These are phyloP conservation scores for Cutaneotrichosporon spelunceum DNA, from an alignment of 1,284 basidiomycete genomes.

Conservation along the genomic window DNA sequence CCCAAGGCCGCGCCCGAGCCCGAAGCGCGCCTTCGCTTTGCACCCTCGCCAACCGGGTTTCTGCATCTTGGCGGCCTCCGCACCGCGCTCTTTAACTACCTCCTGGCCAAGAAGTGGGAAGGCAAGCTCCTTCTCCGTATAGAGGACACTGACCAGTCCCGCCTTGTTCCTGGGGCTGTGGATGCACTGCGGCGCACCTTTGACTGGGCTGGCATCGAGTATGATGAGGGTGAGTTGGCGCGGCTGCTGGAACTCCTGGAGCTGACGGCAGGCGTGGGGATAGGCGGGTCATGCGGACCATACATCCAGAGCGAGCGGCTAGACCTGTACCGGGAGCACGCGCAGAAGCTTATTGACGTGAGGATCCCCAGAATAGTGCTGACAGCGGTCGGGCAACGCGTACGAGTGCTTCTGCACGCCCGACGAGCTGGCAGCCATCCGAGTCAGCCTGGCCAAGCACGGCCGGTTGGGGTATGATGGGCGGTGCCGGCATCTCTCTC, in stretches of 20 bases:
- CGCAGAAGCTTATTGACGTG: conserved; percentile 72
- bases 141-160: conserved; percentile 89
- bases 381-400: conserved; percentile 69
- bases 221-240: conserved; percentile 73
- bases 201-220: conserved; percentile 88
- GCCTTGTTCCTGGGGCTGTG: conserved; percentile 77
- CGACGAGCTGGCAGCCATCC: conserved; percentile 64
- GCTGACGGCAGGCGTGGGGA: conserved; percentile 5
- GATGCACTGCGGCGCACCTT: conserved; percentile 73
- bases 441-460: conserved; percentile 63
- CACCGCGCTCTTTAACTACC: conserved; percentile 90
- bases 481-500: conserved; percentile 73
- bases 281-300: conserved; percentile 8
- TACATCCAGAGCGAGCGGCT: conserved; percentile 73
- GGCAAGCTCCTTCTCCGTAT: conserved; percentile 86
- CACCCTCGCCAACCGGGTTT: conserved; percentile 92
- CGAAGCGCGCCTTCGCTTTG: conserved; percentile 68
- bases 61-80: conserved; percentile 94
- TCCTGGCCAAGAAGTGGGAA: conserved; percentile 73
- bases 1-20: not conserved
- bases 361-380: conserved; percentile 21
- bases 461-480: conserved; percentile 81
- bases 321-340: conserved; percentile 74
- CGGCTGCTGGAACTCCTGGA: not conserved
- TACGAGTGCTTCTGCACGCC: conserved; percentile 92